Percentiles rank a stretch among this genome's conserved stretches.
phyloP scores from a whole-genome alignment of 164 flowering plant species.

The Magnolia kwangsiensis region DNA sequence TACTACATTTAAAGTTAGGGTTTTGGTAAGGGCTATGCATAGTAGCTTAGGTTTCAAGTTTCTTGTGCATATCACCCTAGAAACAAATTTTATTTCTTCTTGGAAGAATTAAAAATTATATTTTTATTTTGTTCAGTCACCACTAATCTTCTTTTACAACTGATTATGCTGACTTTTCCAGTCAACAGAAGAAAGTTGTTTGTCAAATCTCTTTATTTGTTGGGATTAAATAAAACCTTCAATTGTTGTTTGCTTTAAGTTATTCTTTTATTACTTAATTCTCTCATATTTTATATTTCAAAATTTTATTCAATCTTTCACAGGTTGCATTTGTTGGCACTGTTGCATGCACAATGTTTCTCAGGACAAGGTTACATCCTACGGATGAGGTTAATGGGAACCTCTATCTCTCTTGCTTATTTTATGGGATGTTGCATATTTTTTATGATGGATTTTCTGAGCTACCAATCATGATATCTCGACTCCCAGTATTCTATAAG shows the following conservation, averaged over 20 bases:
- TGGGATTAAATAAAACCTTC: neutral
- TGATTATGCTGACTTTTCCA: neutral
- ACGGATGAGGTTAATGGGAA: slow-evolving; percentile 59
- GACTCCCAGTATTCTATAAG: slow-evolving; percentile 87
- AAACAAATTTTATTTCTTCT: too few species aligned
- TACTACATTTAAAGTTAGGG: too few species aligned
- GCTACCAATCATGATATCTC: slow-evolving; percentile 67
- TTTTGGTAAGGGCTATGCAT: too few species aligned
- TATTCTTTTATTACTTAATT: neutral
- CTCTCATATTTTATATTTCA: neutral
- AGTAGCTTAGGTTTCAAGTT: too few species aligned
- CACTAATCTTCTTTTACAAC: neutral
- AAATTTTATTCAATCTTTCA: slow-evolving; percentile 4
- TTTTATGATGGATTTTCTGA: slow-evolving; percentile 92
- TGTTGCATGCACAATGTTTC: slow-evolving; percentile 68
- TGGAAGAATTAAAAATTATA: too few species aligned
- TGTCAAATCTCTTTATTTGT: neutral
- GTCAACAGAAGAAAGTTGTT: neutral
- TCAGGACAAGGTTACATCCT: slow-evolving; percentile 66
- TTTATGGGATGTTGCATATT: slow-evolving; percentile 79
- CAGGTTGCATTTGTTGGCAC: slow-evolving; percentile 90
- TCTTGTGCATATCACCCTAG: too few species aligned
- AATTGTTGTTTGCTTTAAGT: neutral
- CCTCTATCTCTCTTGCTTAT: slow-evolving; percentile 68
- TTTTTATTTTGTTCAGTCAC: too few species aligned